phyloP scores from a whole-genome alignment of 2,329 filamentous ascomycete species.

The Botryosphaeria agaves region DNA sequence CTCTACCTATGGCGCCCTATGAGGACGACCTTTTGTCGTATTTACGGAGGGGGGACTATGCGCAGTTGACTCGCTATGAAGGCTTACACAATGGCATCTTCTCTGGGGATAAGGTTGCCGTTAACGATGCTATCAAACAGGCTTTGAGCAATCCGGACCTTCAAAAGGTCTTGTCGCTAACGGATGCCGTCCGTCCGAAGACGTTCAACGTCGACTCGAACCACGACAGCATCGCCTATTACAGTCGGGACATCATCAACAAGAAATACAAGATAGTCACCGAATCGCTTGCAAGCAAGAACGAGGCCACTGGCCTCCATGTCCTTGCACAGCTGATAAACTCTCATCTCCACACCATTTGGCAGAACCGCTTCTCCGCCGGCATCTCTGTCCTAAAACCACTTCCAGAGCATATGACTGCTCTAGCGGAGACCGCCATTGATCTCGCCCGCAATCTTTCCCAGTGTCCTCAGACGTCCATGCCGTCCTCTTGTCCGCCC shows the following conservation, averaged over 20 bases:
- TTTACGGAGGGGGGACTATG: slow-evolving; percentile 60
- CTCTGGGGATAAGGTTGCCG: slow-evolving; percentile 42
- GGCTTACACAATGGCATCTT: slow-evolving; percentile 55
- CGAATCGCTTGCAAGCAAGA: slow-evolving; percentile 37
- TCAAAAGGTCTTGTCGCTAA: slow-evolving; percentile 42
- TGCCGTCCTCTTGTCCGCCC: slow-evolving; percentile 67
- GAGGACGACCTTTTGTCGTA: slow-evolving; percentile 56
- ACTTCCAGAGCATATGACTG: slow-evolving; percentile 54
- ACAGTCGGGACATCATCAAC: slow-evolving; percentile 45
- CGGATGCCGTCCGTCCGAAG: slow-evolving; percentile 40
- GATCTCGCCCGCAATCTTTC: slow-evolving; percentile 60
- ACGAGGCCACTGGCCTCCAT: slow-evolving; percentile 41
- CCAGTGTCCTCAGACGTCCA: slow-evolving; percentile 55
- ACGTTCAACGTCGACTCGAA: slow-evolving; percentile 48
- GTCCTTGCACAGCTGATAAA: slow-evolving; percentile 62
- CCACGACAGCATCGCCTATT: slow-evolving; percentile 58
- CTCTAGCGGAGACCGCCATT: slow-evolving; percentile 51
- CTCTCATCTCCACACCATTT: slow-evolving; percentile 67
- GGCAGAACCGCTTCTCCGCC: slow-evolving; percentile 60
- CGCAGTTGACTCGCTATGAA: slow-evolving; percentile 56
- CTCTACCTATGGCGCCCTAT: slow-evolving; percentile 66
- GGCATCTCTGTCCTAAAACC: slow-evolving; percentile 76
- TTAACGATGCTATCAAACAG: slow-evolving; percentile 24
- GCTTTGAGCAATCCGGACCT: slow-evolving; percentile 32
- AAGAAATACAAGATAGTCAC: slow-evolving; percentile 50